A percentile compares a stretch with the other conserved stretches of the same genome.
Evolutionary conservation across 1,139 yeast genomes (phyloP).

Genomic region (Candida sojae): DNA sequence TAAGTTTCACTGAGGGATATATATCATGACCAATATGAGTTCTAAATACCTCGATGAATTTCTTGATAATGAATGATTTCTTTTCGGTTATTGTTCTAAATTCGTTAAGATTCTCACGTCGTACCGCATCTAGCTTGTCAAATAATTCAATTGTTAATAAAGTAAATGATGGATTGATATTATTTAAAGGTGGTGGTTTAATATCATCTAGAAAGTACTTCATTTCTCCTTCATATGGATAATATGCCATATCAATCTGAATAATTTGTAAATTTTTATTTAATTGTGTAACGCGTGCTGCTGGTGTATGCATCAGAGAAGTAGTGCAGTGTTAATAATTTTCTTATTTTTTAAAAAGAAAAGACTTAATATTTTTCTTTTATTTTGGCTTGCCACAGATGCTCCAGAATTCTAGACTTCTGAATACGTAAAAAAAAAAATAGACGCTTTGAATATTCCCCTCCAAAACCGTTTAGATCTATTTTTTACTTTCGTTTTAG

Average conservation of each 20-base stretch:
- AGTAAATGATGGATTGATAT: conserved; percentile 28
- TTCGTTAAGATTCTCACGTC: conserved; percentile 25
- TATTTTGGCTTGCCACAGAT: too few species aligned
- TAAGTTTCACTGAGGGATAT: conserved; percentile 64
- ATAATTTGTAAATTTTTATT: too few species aligned
- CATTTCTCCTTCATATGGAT: conserved; percentile 4
- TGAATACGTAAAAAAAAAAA: too few species aligned
- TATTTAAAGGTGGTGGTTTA: conserved; percentile 18
- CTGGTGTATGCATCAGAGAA: background rate
- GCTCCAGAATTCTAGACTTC: too few species aligned
- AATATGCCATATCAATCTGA: background rate
- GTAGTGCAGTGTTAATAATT: too few species aligned
- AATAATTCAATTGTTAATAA: conserved; percentile 35
- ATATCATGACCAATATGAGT: conserved; percentile 68
- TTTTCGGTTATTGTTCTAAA: conserved; percentile 29
- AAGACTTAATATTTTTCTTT: too few species aligned
- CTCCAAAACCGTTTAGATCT: too few species aligned
- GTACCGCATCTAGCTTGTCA: conserved; percentile 33
- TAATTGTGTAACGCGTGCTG: too few species aligned
- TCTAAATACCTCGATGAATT: conserved; percentile 63
- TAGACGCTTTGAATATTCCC: too few species aligned
- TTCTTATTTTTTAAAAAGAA: too few species aligned
- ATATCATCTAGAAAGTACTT: conserved; percentile 14
- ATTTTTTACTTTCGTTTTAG: too few species aligned
- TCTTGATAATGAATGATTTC: conserved; percentile 33